phyloP scores from a whole-genome alignment of 805 yeast genomes.

The Barnettozyma vustinii region DNA sequence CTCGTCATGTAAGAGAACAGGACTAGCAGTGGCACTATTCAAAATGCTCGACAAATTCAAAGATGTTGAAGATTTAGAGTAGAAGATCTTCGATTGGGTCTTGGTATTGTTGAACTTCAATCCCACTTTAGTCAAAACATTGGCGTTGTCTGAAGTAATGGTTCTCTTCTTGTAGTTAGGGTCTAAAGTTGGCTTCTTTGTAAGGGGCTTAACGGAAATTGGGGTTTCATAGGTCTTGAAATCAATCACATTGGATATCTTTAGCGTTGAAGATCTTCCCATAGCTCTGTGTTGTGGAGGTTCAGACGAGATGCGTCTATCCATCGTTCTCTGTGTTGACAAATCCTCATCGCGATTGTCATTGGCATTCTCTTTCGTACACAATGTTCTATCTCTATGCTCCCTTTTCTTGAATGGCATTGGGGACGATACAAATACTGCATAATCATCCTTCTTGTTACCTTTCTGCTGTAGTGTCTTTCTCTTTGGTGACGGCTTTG shows the following conservation, averaged over 20 bases:
- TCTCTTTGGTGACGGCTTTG: constrained; percentile 13
- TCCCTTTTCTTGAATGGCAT: constrained; percentile 5
- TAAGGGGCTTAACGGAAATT: background rate
- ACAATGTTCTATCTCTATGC: background rate
- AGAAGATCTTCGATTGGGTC: constrained; percentile 21
- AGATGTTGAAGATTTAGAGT: constrained; percentile 26
- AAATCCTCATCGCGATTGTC: background rate
- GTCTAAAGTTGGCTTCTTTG: constrained; percentile 19
- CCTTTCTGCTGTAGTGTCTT: constrained; percentile 2
- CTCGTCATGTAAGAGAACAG: background rate
- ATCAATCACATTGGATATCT: constrained; percentile 6
- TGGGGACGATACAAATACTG: constrained; percentile 2
- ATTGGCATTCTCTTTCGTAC: constrained; percentile 2
- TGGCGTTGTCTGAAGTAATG: constrained; percentile 16
- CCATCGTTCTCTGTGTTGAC: background rate
- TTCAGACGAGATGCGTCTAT: constrained; percentile 17
- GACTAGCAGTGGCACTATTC: constrained; percentile 6
- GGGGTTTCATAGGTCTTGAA: constrained; percentile 7
- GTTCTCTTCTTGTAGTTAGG: constrained; percentile 19
- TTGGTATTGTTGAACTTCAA: constrained; percentile 17
- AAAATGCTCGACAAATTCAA: constrained; percentile 22
- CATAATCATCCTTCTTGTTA: background rate
- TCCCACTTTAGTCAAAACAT: constrained; percentile 21
- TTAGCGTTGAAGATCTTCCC: constrained; percentile 10
- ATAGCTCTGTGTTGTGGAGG: constrained; percentile 7